Conservation (phyloP, 2,329 filamentous ascomycete species). For the Plenodomus lindquistii region DNA sequence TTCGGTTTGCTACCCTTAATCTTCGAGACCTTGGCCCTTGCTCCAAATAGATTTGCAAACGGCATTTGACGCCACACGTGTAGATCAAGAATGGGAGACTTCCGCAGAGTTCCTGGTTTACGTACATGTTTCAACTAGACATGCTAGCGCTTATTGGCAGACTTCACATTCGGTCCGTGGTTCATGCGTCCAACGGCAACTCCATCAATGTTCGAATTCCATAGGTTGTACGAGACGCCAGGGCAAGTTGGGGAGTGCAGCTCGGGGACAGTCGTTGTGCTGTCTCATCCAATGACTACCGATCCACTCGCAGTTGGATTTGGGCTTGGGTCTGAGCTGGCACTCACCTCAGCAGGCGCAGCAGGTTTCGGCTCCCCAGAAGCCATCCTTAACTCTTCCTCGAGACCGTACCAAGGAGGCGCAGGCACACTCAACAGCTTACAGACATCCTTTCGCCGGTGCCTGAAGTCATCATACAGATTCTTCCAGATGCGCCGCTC, state of each 20-base stretch:
- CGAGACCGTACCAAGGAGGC: slow-evolving; percentile 42
- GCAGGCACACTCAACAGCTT: slow-evolving; percentile 44
- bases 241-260: background rate
- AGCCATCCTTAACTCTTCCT: slow-evolving; percentile 14
- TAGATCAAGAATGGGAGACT: background rate
- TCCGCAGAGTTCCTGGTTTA: background rate
- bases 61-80: background rate
- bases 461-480: slow-evolving; percentile 51
- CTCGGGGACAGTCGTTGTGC: background rate
- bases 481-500: slow-evolving; percentile 51
- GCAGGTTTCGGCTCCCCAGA: slow-evolving; percentile 10
- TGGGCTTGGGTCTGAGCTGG: background rate
- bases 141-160: background rate
- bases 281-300: background rate
- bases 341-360: background rate
- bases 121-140: background rate
- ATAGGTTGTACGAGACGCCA: background rate
- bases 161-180: background rate
- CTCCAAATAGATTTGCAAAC: background rate
- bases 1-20: background rate
- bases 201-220: background rate
- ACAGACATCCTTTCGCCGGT: slow-evolving; percentile 48
- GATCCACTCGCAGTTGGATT: background rate
- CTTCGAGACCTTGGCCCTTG: background rate
- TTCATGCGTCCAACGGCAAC: background rate